Conservation (phyloP, 2,329 filamentous ascomycete genomes). For the Sclerotinia spermophila region DNA sequence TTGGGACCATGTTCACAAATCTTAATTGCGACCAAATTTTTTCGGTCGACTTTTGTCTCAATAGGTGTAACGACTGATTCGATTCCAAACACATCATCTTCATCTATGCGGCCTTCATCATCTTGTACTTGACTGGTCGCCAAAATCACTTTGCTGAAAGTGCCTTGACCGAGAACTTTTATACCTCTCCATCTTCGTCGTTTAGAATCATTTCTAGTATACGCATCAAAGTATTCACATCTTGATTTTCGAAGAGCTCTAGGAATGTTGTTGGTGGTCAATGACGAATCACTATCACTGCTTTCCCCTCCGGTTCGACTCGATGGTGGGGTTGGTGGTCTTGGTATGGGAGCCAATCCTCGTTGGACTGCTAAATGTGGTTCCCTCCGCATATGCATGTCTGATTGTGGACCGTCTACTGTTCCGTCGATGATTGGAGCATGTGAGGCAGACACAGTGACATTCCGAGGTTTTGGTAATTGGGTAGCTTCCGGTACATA, state of each 20-base stretch:
- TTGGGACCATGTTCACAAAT: constrained; percentile 92
- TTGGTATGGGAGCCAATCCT: constrained; percentile 61
- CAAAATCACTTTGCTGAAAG: constrained; percentile 90
- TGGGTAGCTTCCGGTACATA: constrained; percentile 72
- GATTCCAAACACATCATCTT: constrained; percentile 36
- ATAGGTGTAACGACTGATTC: constrained; percentile 35
- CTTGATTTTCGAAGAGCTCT: constrained; percentile 39
- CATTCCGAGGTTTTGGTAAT: constrained; percentile 63
- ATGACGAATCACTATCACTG: constrained; percentile 47
- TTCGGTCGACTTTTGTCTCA: constrained; percentile 55
- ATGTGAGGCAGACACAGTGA: constrained; percentile 66
- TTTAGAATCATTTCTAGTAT: constrained; percentile 63
- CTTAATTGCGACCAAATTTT: constrained; percentile 88
- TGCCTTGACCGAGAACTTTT: constrained; percentile 81
- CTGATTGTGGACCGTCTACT: constrained; percentile 40
- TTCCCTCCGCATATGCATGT: constrained; percentile 66
- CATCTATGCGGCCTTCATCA: constrained; percentile 43
- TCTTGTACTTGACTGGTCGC: constrained; percentile 71
- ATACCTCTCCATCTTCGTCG: constrained; percentile 75
- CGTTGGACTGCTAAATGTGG: constrained; percentile 74
- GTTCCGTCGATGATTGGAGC: constrained; percentile 44
- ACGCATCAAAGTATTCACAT: constrained; percentile 67
- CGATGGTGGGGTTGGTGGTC: constrained; percentile 76
- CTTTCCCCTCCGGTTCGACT: constrained; percentile 63
- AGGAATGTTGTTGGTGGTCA: constrained; percentile 41